Percentiles rank a stretch among this genome's conserved stretches.
phyloP scores from a whole-genome alignment of 75 land plant species.

The Selaginella moellendorffii region DNA sequence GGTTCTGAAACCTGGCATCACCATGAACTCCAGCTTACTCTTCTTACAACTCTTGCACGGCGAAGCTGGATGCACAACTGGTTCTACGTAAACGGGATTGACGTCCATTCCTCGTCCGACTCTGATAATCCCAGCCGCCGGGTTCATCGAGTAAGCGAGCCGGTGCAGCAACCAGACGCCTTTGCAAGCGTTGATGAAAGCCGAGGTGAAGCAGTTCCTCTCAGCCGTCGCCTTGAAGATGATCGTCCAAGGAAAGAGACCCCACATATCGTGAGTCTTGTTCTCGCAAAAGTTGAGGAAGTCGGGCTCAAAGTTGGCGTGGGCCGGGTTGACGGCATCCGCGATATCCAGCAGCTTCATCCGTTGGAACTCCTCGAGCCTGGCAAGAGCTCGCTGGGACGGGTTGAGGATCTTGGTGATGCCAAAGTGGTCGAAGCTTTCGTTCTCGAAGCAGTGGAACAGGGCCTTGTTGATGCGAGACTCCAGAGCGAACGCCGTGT shows the following conservation, averaged over 20 bases:
- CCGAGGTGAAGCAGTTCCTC: not conserved
- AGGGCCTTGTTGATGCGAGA: slow-evolving; percentile 1
- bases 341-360: not conserved
- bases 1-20: slow-evolving; percentile 8
- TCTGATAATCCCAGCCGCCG: not conserved
- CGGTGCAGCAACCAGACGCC: slow-evolving; percentile 3
- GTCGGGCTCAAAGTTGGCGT: slow-evolving; percentile 5
- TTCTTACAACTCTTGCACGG: not conserved
- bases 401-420: slow-evolving; percentile 4
- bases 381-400: not conserved
- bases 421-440: not conserved
- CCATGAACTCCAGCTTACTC: not conserved
- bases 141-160: slow-evolving; percentile 5
- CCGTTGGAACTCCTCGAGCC: slow-evolving; percentile 3
- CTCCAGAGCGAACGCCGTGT: slow-evolving; percentile 3
- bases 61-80: not conserved
- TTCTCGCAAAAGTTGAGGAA: slow-evolving; percentile 3
- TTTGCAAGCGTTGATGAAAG: not conserved
- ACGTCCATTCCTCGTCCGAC: slow-evolving; percentile 3
- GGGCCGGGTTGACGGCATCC: not conserved
- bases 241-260: slow-evolving; percentile 2
- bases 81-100: not conserved
- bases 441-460: slow-evolving; percentile 3
- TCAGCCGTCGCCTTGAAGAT: not conserved
- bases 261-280: slow-evolving; percentile 5